Base-by-base conservation (phyloP, 805 yeast species). In the Ogataea degrootiae region DNA sequence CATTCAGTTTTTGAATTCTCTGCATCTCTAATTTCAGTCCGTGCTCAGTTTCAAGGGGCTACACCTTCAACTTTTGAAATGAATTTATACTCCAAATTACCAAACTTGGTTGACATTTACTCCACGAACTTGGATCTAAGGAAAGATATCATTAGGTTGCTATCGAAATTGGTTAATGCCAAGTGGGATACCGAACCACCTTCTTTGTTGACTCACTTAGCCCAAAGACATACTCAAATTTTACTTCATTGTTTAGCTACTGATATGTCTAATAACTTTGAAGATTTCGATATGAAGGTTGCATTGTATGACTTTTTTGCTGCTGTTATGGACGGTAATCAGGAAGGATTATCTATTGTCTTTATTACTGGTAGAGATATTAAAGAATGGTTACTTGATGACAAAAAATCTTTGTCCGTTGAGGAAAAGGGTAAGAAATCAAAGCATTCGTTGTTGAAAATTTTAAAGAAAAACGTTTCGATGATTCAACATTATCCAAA, bases 121-220 rank as follows among this genome's bases (percentile, higher is more conserved):
- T 67, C 80, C 5, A 70, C 69, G n/a, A 69, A 72, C 34, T 68
- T 71, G 8, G 55, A 66, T 0, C 68, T 83, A 48, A 77, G 88
- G 49, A 63, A 66, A 33, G 68, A 69, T 11, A 70, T 87, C 1
- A 65, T 87, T 34, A 75, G 74, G 37, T 60, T 89, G 35, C 63
- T 88, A 16, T 76, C 83, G 5, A 69, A 76, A 5, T 62, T 87
- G 38, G 80, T 86, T 1, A 72, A 70, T 39, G 82, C 81, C 0
- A 66, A 60, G 2, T 80, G 87, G 83, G 71, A 71, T 6, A 67
- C 69, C 5, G 81, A 78, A 26, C 77, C 83, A 34, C 96, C 96
- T 4, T 89, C 96, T 0, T 67, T 92, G 42, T 70, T 92, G 37
- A 86, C 97, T 0, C 88, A 88, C 61, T 67, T 92, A 45, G 94